Conservation (phyloP, 1,139 yeast species). For the Wickerhamiella pararugosa region DNA sequence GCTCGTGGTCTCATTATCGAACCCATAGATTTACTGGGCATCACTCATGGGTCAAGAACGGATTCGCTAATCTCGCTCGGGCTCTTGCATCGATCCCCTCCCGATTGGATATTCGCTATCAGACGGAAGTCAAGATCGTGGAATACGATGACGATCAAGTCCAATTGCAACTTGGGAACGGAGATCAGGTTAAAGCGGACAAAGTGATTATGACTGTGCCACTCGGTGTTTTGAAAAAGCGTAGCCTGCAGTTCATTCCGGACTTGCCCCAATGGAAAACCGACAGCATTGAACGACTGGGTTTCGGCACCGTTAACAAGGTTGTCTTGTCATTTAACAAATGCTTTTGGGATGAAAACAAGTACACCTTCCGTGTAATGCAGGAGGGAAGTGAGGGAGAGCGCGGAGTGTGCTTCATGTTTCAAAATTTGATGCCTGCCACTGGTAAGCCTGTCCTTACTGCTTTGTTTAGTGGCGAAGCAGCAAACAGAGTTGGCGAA, state of each 20-base stretch:
- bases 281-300: conserved; percentile 28
- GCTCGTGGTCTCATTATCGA: conserved; percentile 31
- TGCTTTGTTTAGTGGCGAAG: conserved; percentile 29
- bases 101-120: conserved; percentile 28
- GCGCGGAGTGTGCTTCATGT: conserved; percentile 29
- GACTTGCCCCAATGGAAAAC: conserved; percentile 31
- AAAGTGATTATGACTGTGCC: conserved; percentile 30
- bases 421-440: conserved; percentile 26
- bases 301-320: conserved; percentile 30
- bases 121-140: conserved; percentile 26
- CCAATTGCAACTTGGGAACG: conserved; percentile 26
- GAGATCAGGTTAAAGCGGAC: conserved; percentile 28
- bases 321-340: conserved; percentile 26
- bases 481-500: conserved; percentile 24
- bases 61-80: conserved; percentile 25
- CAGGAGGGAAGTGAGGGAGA: conserved; percentile 18
- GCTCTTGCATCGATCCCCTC: conserved; percentile 29
- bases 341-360: conserved; percentile 29
- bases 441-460: conserved; percentile 28
- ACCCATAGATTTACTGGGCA: conserved; percentile 29
- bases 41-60: conserved; percentile 27
- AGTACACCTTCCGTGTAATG: conserved; percentile 25
- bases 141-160: conserved; percentile 24
- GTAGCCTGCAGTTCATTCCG: conserved; percentile 29
- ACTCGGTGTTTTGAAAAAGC: conserved; percentile 28